These are phyloP conservation scores for Talaromyces sp. DNA, from an alignment of 2,329 filamentous ascomycete species.

Conservation along the genomic window DNA sequence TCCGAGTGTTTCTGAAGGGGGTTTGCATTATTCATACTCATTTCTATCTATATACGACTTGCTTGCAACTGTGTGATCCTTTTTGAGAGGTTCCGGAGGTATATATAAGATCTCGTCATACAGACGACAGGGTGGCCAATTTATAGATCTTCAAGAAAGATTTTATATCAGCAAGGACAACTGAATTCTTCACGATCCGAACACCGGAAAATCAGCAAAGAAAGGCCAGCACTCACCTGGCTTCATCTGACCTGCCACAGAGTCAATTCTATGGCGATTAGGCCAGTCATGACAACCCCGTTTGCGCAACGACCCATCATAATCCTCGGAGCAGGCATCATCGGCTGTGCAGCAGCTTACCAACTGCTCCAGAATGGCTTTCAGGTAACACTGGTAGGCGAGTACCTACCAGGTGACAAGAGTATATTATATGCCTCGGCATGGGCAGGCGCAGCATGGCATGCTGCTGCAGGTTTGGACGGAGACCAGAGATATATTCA, in stretches of 20 bases:
- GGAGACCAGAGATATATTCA: constrained; percentile 38
- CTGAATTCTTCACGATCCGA: neutral
- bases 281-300: constrained; percentile 27
- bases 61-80: neutral
- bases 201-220: no score
- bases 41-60: neutral
- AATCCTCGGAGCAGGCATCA: constrained; percentile 42
- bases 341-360: constrained; percentile 39
- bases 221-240: neutral
- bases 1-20: neutral
- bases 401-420: constrained; percentile 40
- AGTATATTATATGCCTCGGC: constrained; percentile 40
- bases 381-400: constrained; percentile 36
- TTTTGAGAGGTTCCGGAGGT: no score
- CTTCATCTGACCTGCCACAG: neutral
- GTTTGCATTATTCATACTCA: neutral
- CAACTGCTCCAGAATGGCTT: constrained; percentile 39
- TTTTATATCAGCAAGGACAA: neutral
- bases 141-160: no score
- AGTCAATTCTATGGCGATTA: neutral
- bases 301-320: constrained; percentile 38
- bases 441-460: constrained; percentile 43
- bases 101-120: neutral
- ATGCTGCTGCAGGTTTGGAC: constrained; percentile 38
- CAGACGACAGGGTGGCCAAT: neutral